Evolutionary conservation across 306 rosid genomes (phyloP), one percentile per base, ranked within the genome.

Genomic region (Dryas drummondii): DNA sequence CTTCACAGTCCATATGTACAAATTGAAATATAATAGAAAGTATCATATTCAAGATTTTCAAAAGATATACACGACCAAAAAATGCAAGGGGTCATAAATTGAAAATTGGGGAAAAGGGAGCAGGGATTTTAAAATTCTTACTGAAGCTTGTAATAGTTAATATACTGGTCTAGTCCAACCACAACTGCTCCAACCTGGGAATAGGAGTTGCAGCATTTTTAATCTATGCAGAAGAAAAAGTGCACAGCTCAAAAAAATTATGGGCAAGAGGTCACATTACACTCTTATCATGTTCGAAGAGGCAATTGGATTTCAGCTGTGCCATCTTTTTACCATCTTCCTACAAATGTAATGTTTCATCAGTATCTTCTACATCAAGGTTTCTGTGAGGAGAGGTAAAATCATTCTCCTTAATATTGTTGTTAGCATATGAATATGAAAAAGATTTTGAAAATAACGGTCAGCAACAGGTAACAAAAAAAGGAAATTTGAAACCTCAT

Each of bases 131-230:
- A 56, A 66, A 59, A 41, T 82, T 79, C 96, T 88, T 88, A 94
- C 98, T 91, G 97, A 82, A 94, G 96, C 86, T 94, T 94, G 91
- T 90, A 90, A 86, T 91, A 91, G 89, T 91, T 94, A 22, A 94
- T 87, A 80, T 80, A 67, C 55, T 81, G 97, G 82, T 91, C 98
- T 76, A 91, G 16, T 72, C 98, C 98, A 75, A 94, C 98, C 82
- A 94, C 92, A 6, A 94, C 98, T 74, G 98, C 98, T 82, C 97
- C 98, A 80, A 94, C 97, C 97, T 94, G 93, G 72, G 67, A 78
- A 74, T 3, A 71, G 51, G 82, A 83, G 78, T 70, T 62, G 67
- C 71, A 80, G 46, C 26, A 26, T 40, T 32, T 80, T 73, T 80
- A 81, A 52, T 26, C 50, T 49, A 60, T 40, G 82, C 73, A 58